Conservation (phyloP, 306 rosid genomes). For the Castanospermum australe region DNA sequence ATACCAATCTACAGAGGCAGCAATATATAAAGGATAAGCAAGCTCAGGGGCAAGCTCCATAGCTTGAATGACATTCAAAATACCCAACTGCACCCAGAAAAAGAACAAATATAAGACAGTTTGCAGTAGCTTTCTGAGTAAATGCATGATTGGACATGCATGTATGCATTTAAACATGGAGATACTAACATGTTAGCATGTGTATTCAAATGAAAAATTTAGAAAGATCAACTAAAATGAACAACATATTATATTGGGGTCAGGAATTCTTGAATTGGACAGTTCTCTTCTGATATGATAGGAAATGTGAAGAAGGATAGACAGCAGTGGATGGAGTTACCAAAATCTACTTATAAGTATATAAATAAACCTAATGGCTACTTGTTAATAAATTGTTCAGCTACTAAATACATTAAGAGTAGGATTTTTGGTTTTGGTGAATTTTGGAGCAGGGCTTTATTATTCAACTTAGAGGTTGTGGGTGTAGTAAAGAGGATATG, state of each 20-base stretch:
- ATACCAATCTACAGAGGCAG: slow-evolving; percentile 85
- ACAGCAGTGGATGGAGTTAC: slow-evolving; percentile 7
- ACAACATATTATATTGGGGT: not conserved
- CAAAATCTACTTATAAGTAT: not conserved
- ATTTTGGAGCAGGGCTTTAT: not conserved
- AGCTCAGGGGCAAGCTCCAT: slow-evolving; percentile 84
- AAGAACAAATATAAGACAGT: slow-evolving; percentile 28
- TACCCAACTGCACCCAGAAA: slow-evolving; percentile 78
- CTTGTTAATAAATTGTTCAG: not conserved
- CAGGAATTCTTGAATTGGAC: slow-evolving; percentile 1
- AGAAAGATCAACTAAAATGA: not conserved
- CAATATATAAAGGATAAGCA: slow-evolving; percentile 76
- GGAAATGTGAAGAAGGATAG: slow-evolving; percentile 2
- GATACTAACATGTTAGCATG: not conserved
- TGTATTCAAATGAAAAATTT: slow-evolving; percentile 16
- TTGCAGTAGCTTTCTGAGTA: slow-evolving; percentile 14
- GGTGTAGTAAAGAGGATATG: not conserved
- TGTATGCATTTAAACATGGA: slow-evolving; percentile 13
- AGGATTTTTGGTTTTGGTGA: not conserved
- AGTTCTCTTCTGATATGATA: slow-evolving; percentile 15
- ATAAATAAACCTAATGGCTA: not conserved
- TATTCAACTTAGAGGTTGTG: not conserved
- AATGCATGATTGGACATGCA: slow-evolving; percentile 4
- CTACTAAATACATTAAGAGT: not conserved
- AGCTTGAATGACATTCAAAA: slow-evolving; percentile 78